Base-by-base conservation (phyloP, 1,284 basidiomycete species). In the Apiotrichum veenhuisii region DNA sequence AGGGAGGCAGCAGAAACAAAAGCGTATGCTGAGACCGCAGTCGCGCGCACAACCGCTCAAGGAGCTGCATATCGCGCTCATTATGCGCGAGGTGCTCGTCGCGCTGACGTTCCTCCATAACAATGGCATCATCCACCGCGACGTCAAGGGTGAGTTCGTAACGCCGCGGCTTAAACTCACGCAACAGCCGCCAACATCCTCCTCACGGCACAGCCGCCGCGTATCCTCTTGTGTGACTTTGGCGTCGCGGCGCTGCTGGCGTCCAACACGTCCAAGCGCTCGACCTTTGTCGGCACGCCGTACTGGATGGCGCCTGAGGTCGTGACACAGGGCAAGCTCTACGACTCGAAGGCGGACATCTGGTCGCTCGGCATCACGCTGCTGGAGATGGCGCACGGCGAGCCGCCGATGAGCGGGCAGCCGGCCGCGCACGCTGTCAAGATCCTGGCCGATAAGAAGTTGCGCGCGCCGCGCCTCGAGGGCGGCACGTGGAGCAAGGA, bases 221-320 rank as follows among this genome's bases (percentile, higher is more conserved):
- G 90, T 64, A 88, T 98, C 65, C 86, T 96, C 80, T 86, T 98
- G 22, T 93, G 90, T 72, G 94, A 98, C 77, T 98, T 98, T 77
- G 95, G 94, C 38, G 94, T 98, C 47, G 95, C 94, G 9, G 94
- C 96, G 9, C 84, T 96, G 34, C 83, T 97, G 36, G 85, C 88
- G 8, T 92, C 89, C 7, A 82, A 85, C 2, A 87, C 87, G 8
- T 89, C 89, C 72, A 98, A 97, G 75, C 84, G 94, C 23, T 92
- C 91, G 48, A 98, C 94, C 0, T 85, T 97, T 64, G 91, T 94
- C 59, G 95, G 95, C 1, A 98, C 95, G 0, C 94, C 93, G 0
- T 91, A 95, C 73, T 98, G 94, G 94, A 98, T 98, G 95, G 94
- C 94, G 0, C 94, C 94, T 0, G 95, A 98, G 76, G 92, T 98